These are phyloP conservation scores for Euphorbia peplus DNA, from an alignment of 345 rosid species.

Conservation along the genomic window DNA sequence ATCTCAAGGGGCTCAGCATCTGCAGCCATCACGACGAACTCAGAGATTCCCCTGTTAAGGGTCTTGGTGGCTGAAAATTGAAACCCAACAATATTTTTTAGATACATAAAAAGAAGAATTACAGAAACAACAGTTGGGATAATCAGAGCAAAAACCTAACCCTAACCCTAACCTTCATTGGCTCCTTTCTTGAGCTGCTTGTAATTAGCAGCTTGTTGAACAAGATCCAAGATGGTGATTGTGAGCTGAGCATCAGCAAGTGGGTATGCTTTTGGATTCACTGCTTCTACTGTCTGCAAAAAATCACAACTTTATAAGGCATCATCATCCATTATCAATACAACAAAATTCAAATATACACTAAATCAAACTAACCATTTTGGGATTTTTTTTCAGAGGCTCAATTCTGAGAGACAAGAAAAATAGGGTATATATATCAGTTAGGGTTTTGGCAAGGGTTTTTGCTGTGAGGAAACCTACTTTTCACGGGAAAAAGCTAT, in stretches of 20 bases:
- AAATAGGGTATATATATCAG: no score
- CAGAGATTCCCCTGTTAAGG: constrained; percentile 87
- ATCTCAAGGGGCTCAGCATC: constrained; percentile 83
- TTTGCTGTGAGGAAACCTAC: no score
- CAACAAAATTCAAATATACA: no score
- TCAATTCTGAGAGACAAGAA: no score
- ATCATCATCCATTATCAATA: no score
- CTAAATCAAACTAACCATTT: no score
- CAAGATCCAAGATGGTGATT: constrained; percentile 78
- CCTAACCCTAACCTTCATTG: constrained; percentile 98
- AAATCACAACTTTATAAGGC: not conserved
- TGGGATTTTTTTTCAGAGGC: no score
- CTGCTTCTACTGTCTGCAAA: constrained; percentile 52
- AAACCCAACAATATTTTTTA: not conserved
- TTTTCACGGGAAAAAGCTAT: no score
- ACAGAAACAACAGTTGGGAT: not conserved
- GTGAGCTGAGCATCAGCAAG: constrained; percentile 74
- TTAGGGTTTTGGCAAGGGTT: no score
- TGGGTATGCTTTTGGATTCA: constrained; percentile 89
- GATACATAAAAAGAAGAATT: not conserved
- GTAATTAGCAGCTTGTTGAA: constrained; percentile 94
- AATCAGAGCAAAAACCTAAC: not conserved
- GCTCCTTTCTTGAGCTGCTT: constrained; percentile 99
- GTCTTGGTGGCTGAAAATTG: constrained; percentile 98
- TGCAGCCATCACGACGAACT: constrained; percentile 61